Base-by-base conservation (phyloP, 257 asterid species). In the Mitragyna speciosa region DNA sequence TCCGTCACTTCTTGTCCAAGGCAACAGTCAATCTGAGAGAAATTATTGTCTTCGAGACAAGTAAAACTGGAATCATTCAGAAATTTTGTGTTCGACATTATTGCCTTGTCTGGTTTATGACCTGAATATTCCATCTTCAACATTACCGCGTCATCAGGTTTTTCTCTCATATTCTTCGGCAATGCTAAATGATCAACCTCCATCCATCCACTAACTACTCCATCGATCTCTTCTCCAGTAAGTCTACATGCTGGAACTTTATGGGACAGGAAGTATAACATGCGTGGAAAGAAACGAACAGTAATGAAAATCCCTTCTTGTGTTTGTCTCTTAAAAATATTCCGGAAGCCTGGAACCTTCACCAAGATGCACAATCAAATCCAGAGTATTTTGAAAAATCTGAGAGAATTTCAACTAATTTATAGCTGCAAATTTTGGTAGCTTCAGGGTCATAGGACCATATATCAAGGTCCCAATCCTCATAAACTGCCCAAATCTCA, bases 401-500 rank as follows among this genome's bases (percentile, higher is more conserved):
- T 45, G 80, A 81, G 73, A 81, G 72, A 36, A 70, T n/a, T 61
- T 81, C 84, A 70, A 81, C 81, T 26, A 81, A 69, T 71, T 61
- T 81, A 68, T 56, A 59, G n/a, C 33, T 72, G 73, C 73, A 81
- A 33, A 65, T 81, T 26, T 59, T 70, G 51, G 10, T 56, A 61
- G 48, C 73, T 56, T 70, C 71, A 12, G 70, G 77, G 69, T 75
- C 59, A 8, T 24, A 43, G 6, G 80, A 75, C 84, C 84, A 81
- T 31, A 30, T 70, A 11, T 81, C 80, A 14, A 69, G 49, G 48
- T 56, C 20, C 83, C 79, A 80, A 36, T 76, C 84, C 24, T 76
- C 78, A 61, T 76, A 77, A 49, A 82, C 49, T 15, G 82, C 85
- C 85, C 85, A 82, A 73, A 82, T 82, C 68, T 82, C 85, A 66